These are phyloP conservation scores for Pseudisothecium myosuroides DNA, from an alignment of 225 moss, liverwort and hornwort species.

Conservation along the genomic window DNA sequence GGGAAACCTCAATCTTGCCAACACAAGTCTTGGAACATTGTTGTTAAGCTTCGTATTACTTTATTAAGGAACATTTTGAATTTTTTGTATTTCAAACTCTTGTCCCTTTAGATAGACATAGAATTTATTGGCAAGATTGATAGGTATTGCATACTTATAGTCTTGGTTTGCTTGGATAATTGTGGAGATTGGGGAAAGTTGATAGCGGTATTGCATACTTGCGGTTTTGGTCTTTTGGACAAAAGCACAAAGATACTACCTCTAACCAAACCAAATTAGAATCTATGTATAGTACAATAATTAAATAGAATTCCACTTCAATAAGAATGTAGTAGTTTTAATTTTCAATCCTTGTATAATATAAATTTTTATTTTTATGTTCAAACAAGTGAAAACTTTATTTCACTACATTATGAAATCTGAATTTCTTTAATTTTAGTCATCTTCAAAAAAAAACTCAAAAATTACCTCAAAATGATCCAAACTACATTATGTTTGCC, in stretches of 20 bases:
- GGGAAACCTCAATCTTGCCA: neutral
- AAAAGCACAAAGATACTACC: neutral
- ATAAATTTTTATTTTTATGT: neutral
- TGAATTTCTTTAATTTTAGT: too few species aligned
- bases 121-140: neutral
- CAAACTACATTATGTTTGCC: neutral
- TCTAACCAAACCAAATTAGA: neutral
- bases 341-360: neutral
- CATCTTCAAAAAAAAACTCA: neutral
- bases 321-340: neutral
- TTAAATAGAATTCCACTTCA: neutral
- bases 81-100: neutral
- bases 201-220: neutral
- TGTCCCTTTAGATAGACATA: neutral
- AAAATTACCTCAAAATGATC: too few species aligned
- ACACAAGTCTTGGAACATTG: neutral
- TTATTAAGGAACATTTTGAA: neutral
- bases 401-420: neutral
- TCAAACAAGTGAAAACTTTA: neutral
- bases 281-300: neutral
- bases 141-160: accelerated
- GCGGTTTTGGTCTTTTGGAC: accelerated
- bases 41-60: neutral
- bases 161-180: neutral
- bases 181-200: accelerated